Evolutionary conservation across 2,329 filamentous ascomycete species (phyloP).

Genomic region (Aspergillus latus): DNA sequence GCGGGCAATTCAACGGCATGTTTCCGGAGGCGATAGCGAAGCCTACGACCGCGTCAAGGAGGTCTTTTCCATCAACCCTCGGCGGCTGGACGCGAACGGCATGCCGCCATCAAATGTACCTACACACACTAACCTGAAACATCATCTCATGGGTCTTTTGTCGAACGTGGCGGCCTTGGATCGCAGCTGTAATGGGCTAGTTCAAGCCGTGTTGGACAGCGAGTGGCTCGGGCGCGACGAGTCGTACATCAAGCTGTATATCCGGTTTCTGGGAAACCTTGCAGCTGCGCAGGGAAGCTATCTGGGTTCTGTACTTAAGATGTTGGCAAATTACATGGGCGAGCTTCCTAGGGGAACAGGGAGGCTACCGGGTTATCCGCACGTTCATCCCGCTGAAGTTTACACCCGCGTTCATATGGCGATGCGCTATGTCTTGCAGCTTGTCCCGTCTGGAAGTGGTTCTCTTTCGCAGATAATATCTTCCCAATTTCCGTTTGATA

Average conservation of each 20-base stretch:
- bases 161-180: conserved; percentile 57
- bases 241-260: conserved; percentile 57
- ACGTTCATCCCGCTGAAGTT: conserved; percentile 64
- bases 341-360: conserved; percentile 57
- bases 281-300: conserved; percentile 81
- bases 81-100: conserved; percentile 37
- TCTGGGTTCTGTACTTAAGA: conserved; percentile 70
- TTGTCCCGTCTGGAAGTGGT: conserved; percentile 76
- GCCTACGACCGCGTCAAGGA: conserved; percentile 58
- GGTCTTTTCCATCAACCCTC: conserved; percentile 52
- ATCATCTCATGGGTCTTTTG: conserved; percentile 60
- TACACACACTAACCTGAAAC: conserved; percentile 53
- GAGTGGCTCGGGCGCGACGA: conserved; percentile 64
- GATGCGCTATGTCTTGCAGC: conserved; percentile 71
- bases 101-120: conserved; percentile 46
- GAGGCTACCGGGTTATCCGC: conserved; percentile 54
- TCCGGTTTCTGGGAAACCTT: conserved; percentile 60
- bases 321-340: conserved; percentile 77
- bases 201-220: conserved; percentile 58
- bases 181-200: conserved; percentile 57
- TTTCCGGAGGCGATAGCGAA: conserved; percentile 53
- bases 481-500: conserved; percentile 71
- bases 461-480: conserved; percentile 67
- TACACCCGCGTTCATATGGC: conserved; percentile 73
- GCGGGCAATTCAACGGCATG: conserved; percentile 56